Conservation (phyloP, 177 flowering plant species). For the Vitis hybrid region DNA sequence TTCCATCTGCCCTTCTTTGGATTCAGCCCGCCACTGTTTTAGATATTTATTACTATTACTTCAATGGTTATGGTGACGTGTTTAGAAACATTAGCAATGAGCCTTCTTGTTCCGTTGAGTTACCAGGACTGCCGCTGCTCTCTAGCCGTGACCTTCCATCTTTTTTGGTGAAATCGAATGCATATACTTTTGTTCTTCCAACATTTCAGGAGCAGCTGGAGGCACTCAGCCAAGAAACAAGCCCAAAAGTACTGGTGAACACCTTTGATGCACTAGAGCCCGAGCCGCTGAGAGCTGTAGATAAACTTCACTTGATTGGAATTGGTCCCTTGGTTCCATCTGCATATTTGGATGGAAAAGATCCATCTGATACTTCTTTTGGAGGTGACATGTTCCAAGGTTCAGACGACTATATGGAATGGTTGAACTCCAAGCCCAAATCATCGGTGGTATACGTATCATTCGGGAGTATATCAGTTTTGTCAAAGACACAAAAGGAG, state of each 20-base stretch:
- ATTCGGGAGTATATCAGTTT: slow-evolving; percentile 39
- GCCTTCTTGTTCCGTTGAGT: slow-evolving; percentile 23
- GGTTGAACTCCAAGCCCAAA: slow-evolving; percentile 37
- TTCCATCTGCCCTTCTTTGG: too few species aligned
- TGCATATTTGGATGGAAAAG: slow-evolving; percentile 27
- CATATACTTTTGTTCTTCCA: neutral
- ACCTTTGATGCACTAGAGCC: slow-evolving; percentile 42
- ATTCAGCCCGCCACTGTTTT: too few species aligned
- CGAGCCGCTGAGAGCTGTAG: slow-evolving; percentile 18
- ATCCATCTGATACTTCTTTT: slow-evolving; percentile 20
- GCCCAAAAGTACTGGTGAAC: slow-evolving; percentile 35
- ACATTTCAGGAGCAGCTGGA: slow-evolving; percentile 19
- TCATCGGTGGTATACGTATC: slow-evolving; percentile 49
- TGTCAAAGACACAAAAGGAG: slow-evolving; percentile 33
- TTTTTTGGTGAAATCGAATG: slow-evolving; percentile 13
- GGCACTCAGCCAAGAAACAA: slow-evolving; percentile 10
- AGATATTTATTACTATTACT: too few species aligned
- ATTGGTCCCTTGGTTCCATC: slow-evolving; percentile 51
- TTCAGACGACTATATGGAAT: slow-evolving; percentile 25
- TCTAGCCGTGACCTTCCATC: slow-evolving; percentile 42
- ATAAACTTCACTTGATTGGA: slow-evolving; percentile 15
- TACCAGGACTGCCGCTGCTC: slow-evolving; percentile 48
- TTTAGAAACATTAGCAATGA: slow-evolving; percentile 10
- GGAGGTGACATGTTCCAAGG: slow-evolving; percentile 30
- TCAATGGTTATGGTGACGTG: neutral